Evolutionary conservation across 768 basidiomycete genomes (phyloP), one percentile per base, ranked within the genome.

Genomic region (Lenzites betulinus): DNA sequence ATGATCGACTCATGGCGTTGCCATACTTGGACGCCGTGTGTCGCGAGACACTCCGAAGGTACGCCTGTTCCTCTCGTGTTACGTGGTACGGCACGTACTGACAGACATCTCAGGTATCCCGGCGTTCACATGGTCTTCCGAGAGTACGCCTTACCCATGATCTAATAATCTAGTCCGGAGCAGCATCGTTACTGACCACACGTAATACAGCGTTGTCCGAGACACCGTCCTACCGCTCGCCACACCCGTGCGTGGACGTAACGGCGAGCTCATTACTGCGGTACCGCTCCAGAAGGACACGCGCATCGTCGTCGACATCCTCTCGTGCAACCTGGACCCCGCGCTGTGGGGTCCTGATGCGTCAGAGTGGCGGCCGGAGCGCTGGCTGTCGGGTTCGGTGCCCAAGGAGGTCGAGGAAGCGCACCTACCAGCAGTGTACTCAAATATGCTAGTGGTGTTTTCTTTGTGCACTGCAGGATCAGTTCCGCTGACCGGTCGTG

Each of bases 181-280:
- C n/a, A 18, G 20, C 20, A 11, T 8, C 12, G 23, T 22, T 46
- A 22, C 12, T 25, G 22, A 25, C 44, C 11, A 16, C 8, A 20
- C 23, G 35, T 57, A 82, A 20, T 33, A 36, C 58, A 82, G 80
- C 3, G 62, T 75, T 13, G 63, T 66, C 13, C 58, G 76, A 54
- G 77, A 80, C 54, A 65, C 66, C 12, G 54, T 80, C 12, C 63
- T 83, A 6, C 82, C 83, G 5, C 70, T 83, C 16, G 73, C 70
- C 0, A 67, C 63, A 2, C 78, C 79, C 0, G 66, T 83, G 36
- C 64, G 64, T 39, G 75, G 75, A 8, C 43, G 63, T 1, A 73
- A 80, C 65, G 80, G 80, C 12, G 64, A 68, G 28, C 66, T 74
- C 2, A 69, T 81, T 18, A 51, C 62, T 15, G 74, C 77, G 49